A percentile compares a stretch with the other conserved stretches of the same genome.
Conservation (phyloP, 139 green algal genomes). For the Chlamydomonas incerta region DNA sequence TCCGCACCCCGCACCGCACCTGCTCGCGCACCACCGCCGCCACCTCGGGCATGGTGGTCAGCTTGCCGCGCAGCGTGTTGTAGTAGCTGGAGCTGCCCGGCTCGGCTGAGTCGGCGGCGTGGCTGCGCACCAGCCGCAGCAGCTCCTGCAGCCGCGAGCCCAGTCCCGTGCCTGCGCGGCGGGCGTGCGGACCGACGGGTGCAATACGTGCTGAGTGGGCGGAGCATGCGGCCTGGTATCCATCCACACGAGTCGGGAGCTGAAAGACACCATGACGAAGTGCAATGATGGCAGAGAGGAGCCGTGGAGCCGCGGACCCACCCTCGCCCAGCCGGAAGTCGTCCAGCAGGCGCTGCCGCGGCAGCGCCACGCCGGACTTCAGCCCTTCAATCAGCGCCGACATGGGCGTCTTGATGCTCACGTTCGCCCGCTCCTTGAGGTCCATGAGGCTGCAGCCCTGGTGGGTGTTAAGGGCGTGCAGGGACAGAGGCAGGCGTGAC, state of each 20-base stretch:
- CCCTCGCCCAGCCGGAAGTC: constrained; percentile 42
- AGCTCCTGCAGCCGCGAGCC: neutral
- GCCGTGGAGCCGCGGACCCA: neutral
- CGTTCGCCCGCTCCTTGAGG: neutral
- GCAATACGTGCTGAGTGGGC: neutral
- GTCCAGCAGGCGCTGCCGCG: constrained; percentile 24
- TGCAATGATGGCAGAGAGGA: neutral
- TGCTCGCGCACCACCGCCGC: neutral
- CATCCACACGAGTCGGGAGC: neutral
- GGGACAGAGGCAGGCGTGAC: neutral
- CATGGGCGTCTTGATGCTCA: constrained; percentile 4
- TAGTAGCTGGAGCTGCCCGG: constrained; percentile 18
- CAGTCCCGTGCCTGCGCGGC: neutral
- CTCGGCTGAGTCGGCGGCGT: neutral
- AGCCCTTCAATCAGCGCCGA: constrained; percentile 42
- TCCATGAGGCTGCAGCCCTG: neutral
- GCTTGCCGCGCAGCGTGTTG: neutral
- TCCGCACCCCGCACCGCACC: no score
- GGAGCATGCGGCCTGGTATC: neutral
- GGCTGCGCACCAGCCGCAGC: neutral
- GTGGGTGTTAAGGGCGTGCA: no score
- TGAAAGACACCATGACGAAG: no score
- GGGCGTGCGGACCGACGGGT: no score
- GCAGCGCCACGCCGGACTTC: constrained; percentile 48
- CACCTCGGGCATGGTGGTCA: neutral